Evolutionary conservation across 2,329 filamentous ascomycete species (phyloP), one percentile per base, ranked within the genome.

Genomic region (Trichophyton simii): DNA sequence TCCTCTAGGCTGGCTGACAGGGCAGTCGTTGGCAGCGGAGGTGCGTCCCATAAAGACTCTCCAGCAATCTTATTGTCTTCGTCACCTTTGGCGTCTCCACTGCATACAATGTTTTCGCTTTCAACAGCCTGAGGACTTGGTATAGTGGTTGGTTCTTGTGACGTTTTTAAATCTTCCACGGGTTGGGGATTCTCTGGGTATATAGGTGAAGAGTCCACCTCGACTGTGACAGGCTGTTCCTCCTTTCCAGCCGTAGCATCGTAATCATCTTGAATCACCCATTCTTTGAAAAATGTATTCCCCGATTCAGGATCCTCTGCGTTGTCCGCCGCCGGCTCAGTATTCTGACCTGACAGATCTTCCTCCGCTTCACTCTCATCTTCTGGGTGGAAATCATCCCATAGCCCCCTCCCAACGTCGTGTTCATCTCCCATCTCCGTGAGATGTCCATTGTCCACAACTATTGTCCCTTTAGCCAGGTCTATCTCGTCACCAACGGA

Each of bases 371-470:
- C 46, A 44, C 20, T 34, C 7, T 58, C 60, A 22, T 66, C 68
- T 38, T 68, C 66, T n/a, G 61, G 61, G 28, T 61, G 69, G 64
- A 67, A 60, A 60, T 66, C 58, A 60, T 65, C 61, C 68, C 42
- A 64, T 46, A 20, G 63, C 64, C 57, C 31, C 62, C 50, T 72
- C 61, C 79, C 78, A 46, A 73, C 69, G 75, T 82, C 77, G 65
- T 81, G 74, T 70, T 86, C 79, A 73, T 82, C 72, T 70, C 76
- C 69, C 80, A 89, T 84, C 69, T 82, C 72, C 58, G 82, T 72
- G 59, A 96, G 72, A 75, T 97, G 94, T 0, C 94, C 92, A 78
- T 96, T 94, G 73, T 97, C 82, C 61, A 96, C 85, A n/a, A 95
- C 80, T 55, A 97, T 85, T 62, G 88, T 79, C 60, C 89, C 91